Evolutionary conservation across 1,284 basidiomycete species (phyloP).

Genomic region (Calocybe gambosa): DNA sequence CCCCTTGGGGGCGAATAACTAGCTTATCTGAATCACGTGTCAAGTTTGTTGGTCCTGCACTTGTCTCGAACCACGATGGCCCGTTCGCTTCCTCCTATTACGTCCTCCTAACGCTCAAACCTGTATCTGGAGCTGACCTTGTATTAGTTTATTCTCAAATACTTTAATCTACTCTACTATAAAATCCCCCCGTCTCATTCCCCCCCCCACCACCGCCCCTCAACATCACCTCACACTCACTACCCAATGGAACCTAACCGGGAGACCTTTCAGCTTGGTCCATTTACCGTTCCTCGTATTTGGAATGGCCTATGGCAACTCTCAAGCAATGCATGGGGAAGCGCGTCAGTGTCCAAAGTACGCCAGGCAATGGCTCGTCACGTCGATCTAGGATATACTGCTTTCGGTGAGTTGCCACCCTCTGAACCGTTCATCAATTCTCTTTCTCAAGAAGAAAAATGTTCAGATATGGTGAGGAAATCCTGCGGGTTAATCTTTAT

Average conservation of each 20-base stretch:
- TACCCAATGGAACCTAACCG: constrained; percentile 8
- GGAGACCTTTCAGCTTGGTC: constrained; percentile 59
- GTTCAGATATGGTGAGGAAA: constrained; percentile 52
- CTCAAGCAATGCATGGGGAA: constrained; percentile 78
- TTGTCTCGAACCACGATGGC: background rate
- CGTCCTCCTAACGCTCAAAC: background rate
- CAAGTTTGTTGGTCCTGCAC: background rate
- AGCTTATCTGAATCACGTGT: background rate
- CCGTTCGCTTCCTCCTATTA: background rate
- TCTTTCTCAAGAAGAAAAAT: constrained; percentile 6
- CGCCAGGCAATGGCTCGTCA: constrained; percentile 62
- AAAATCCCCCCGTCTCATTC: background rate
- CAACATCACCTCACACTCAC: background rate
- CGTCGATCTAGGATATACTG: constrained; percentile 59
- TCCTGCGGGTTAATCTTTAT: background rate
- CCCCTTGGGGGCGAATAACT: background rate
- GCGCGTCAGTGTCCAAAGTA: constrained; percentile 58
- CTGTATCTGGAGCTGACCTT: background rate
- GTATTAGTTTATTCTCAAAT: background rate
- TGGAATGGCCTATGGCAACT: constrained; percentile 81
- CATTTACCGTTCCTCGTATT: constrained; percentile 55
- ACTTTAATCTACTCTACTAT: background rate
- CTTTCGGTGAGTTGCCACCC: constrained; percentile 53
- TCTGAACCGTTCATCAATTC: constrained; percentile 5
- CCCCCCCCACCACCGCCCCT: background rate